Base-by-base conservation (phyloP, 2,329 filamentous ascomycete species). In the Sordariomycetes sp. region DNA sequence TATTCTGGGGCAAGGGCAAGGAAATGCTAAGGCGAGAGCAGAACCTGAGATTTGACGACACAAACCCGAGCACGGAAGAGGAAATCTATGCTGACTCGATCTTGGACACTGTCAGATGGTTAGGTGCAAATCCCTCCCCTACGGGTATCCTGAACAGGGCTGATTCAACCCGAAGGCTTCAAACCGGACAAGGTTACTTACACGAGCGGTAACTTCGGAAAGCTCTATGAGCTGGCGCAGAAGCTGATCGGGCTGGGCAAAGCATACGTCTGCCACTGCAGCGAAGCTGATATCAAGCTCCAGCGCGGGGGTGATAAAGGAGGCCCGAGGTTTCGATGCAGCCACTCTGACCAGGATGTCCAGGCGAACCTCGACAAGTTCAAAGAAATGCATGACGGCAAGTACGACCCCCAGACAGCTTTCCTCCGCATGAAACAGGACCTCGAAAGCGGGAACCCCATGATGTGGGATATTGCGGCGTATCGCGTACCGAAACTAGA, bases 401-500 rank as follows among this genome's bases (percentile, higher is more conserved):
- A 90, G 59, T 95, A 95, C 61, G 79, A 83, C 55, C 80, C 86
- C 1, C 77, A 79, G 48, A 80, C 86, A 55, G 90, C 86, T 2
- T 83, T 86, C 48, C 65, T 96, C 34, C 79, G 90, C 40, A 95
- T 96, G 88, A 94, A 94, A 66, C 86, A 94, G 68, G 75, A 86
- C 43, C 85, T 86, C 42, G 74, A 75, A 33, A 80, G 82, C 47
- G 80, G 82, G 20, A 95, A 95, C 55, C 87, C 88, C 6, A 86
- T 94, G 59, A 88, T 94, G 84, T 95, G 90, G 90, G 90, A 96
- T 66, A 63, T 94, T 35, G 84, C 85, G 3, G 90, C 90, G 12
- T 96, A 94, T 59, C 78, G 90, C 40, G 80, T 96, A 36, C 71
- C 86, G 40, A 74, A 82, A 48, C 78, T 84, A 27, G 61, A 74